Conservation (phyloP, 208 protist genomes). For the Crithidia thermophila region DNA sequence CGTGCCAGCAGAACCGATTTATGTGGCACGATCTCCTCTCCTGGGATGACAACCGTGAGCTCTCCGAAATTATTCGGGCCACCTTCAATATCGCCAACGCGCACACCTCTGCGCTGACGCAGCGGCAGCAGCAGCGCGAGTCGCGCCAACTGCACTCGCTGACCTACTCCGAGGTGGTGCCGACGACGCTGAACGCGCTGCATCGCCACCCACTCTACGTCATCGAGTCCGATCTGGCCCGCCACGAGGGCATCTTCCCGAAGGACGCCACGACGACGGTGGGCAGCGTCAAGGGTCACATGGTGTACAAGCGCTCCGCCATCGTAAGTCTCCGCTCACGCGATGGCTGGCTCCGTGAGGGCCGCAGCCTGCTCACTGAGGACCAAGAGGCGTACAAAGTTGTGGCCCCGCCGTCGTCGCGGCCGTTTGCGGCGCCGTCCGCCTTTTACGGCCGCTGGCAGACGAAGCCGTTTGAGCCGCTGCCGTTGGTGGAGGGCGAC, state of each 20-base stretch:
- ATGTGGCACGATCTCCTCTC: conserved; percentile 71
- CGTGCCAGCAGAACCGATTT: conserved; percentile 64
- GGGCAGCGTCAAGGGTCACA: conserved; percentile 82
- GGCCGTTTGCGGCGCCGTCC: conserved; percentile 76
- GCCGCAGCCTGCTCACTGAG: conserved; percentile 63
- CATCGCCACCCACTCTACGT: conserved; percentile 87
- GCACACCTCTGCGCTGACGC: conserved; percentile 27
- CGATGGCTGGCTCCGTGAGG: conserved; percentile 89
- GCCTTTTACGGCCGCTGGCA: conserved; percentile 86
- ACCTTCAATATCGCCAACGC: conserved; percentile 40
- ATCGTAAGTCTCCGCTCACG: conserved; percentile 80
- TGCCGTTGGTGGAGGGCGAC: conserved; percentile 59
- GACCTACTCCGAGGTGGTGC: conserved; percentile 80
- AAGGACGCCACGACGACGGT: conserved; percentile 78
- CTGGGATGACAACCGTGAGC: conserved; percentile 85
- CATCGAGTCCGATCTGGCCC: conserved; percentile 73
- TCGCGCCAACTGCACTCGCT: conserved; percentile 74
- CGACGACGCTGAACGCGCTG: conserved; percentile 76
- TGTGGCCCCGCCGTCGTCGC: conserved; percentile 76
- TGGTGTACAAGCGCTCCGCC: conserved; percentile 89
- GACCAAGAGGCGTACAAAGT: conserved; percentile 80
- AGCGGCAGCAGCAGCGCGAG: conserved; percentile 52
- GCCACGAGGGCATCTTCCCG: conserved; percentile 83
- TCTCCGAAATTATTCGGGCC: conserved; percentile 70
- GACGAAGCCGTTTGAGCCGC: conserved; percentile 82